Evolutionary conservation across 73 alveolate genomes (phyloP).

Genomic region (Diophrys sp.): DNA sequence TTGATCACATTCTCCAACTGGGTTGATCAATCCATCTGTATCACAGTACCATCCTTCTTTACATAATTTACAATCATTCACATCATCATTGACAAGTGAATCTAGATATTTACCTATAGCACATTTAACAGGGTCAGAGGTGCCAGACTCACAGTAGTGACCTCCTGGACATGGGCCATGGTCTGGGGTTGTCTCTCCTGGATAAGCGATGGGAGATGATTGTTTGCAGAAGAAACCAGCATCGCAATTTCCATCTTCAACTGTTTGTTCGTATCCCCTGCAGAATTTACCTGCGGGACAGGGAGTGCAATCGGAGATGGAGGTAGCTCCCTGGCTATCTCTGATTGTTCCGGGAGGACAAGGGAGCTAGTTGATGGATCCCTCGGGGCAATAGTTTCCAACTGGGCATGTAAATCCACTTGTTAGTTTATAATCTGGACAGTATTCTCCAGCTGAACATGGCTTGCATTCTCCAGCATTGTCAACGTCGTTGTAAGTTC

Average conservation of each 20-base stretch:
- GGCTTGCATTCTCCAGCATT: not conserved
- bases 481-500: slow-evolving; percentile 27
- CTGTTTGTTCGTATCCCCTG: slow-evolving; percentile 14
- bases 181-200: slow-evolving; percentile 58
- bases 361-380: too few relatives aligned
- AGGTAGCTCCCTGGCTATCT: slow-evolving; percentile 11
- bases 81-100: slow-evolving; percentile 9
- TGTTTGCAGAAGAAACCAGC: slow-evolving; percentile 64
- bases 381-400: too few relatives aligned
- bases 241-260: slow-evolving; percentile 38
- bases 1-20: slow-evolving; percentile 47
- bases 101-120: slow-evolving; percentile 27
- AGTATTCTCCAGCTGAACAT: slow-evolving; percentile 9
- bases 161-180: slow-evolving; percentile 49
- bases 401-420: too few relatives aligned
- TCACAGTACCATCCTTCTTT: slow-evolving; percentile 51
- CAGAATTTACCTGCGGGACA: slow-evolving; percentile 34
- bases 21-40: slow-evolving; percentile 24
- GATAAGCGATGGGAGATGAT: slow-evolving; percentile 23
- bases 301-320: not conserved
- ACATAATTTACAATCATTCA: slow-evolving; percentile 51
- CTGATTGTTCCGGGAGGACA: slow-evolving; percentile 61
- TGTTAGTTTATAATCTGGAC: too few relatives aligned
- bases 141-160: slow-evolving; percentile 54
- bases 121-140: slow-evolving; percentile 34